Base-by-base conservation (phyloP, 1,284 basidiomycete genomes). In the Cutaneotrichosporon daszewskae region DNA sequence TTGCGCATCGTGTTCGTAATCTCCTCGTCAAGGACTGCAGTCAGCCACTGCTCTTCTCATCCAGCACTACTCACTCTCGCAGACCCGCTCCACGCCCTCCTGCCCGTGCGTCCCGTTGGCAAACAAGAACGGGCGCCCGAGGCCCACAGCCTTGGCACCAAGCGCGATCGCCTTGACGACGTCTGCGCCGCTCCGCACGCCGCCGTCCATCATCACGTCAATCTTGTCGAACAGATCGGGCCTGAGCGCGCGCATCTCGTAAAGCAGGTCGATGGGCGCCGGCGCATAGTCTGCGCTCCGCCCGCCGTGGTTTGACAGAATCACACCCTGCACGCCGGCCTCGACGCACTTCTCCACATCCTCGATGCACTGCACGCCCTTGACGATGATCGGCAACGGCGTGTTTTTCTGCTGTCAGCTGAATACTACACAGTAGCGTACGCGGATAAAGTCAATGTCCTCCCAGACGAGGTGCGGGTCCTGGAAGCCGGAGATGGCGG, bases 151-250 rank as follows among this genome's bases (percentile, higher is more conserved):
- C 48, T 72, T 78, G 0, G 78, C 78, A 11, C 78, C 78, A 11
- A 80, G 60, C 8, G 74, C 75, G 2, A 79, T 58, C 3, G 77
- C 77, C 59, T 79, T 79, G 47, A 79, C 68, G n/a, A 79, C 75
- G 44, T 76, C 75, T 0, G 75, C 74, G 16, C 77, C 78, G 2
- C 74, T 57, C 28, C 75, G 63, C 22, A 77, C 72, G 13, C 78
- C 78, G 3, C 78, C 77, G 47, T 79, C 18, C 68, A 64, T 62
- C 55, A 74, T 77, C 25, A 80, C 66, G 39, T 79, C 77, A 44
- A 76, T 53, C 56, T 73, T 69, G 19, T 69, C 53, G 40, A 77
- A 72, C 12, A 77, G 56, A 38, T 74, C 72, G 2, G 76, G 76
- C 9, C 68, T 62, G 32, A 64, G 68, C 32, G 69, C 61, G 18